A percentile compares a stretch with the other conserved stretches of the same genome.
These are phyloP conservation scores for Aspergillus ostianus DNA, from an alignment of 495 filamentous ascomycete genomes.

Conservation along the genomic window DNA sequence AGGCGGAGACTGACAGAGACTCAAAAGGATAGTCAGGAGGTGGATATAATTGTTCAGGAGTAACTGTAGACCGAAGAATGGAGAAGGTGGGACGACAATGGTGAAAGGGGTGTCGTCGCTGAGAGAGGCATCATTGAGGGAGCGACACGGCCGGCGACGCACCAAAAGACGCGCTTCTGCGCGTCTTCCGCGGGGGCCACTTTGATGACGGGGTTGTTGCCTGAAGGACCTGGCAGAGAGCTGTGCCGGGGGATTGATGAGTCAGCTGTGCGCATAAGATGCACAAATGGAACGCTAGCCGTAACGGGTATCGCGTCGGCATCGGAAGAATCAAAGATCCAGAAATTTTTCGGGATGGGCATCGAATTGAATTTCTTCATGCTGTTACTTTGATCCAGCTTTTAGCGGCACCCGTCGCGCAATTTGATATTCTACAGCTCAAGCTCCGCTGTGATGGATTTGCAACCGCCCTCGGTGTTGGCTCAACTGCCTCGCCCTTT, in stretches of 20 bases:
- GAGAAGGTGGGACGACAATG: neutral
- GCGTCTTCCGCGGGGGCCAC: constrained; percentile 12
- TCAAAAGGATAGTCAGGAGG: neutral
- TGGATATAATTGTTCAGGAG: too few relatives aligned
- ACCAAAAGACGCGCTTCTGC: constrained; percentile 13
- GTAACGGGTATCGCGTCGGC: neutral
- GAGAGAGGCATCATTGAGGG: constrained; percentile 3
- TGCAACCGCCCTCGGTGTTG: constrained; percentile 53
- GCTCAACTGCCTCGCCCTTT: constrained; percentile 66
- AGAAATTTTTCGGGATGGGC: constrained; percentile 47
- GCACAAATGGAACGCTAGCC: neutral
- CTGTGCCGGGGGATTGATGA: neutral
- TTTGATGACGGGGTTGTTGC: neutral
- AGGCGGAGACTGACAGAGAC: neutral
- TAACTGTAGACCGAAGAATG: neutral
- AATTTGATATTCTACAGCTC: constrained; percentile 8
- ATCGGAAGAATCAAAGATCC: constrained; percentile 33
- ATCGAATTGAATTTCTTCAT: constrained; percentile 25
- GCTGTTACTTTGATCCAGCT: constrained; percentile 18
- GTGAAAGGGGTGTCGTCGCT: neutral
- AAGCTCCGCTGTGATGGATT: constrained; percentile 35
- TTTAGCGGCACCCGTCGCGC: constrained; percentile 21
- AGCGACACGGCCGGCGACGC: neutral
- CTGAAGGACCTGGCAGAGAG: neutral
- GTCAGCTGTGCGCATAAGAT: neutral